phyloP scores from a whole-genome alignment of 345 rosid species.

The Leavenworthia alabamica region DNA sequence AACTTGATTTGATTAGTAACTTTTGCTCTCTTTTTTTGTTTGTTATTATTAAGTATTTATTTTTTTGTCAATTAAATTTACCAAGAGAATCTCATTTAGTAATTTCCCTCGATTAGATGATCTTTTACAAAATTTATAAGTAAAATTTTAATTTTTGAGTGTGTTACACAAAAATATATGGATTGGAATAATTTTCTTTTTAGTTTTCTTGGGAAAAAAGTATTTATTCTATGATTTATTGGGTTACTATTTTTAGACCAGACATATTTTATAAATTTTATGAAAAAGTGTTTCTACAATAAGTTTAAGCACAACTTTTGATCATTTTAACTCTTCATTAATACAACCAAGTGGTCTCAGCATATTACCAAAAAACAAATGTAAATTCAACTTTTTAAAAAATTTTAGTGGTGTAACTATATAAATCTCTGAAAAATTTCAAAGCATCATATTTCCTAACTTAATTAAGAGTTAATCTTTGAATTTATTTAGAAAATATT shows the following conservation, averaged over 20 bases:
- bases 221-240: slow-evolving; percentile 6
- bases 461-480: slow-evolving; percentile 4
- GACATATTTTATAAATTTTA: slow-evolving; percentile 27
- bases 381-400: neutral
- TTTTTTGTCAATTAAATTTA: neutral
- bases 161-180: neutral
- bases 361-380: slow-evolving; percentile 7
- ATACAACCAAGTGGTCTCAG: slow-evolving; percentile 29
- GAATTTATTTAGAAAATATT: neutral
- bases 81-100: neutral
- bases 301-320: slow-evolving; percentile 15
- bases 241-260: slow-evolving; percentile 24
- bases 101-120: neutral
- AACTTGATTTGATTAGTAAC: neutral
- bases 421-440: neutral
- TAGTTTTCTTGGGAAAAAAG: neutral
- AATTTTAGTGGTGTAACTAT: neutral
- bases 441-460: neutral
- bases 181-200: neutral
- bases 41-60: neutral
- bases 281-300: slow-evolving; percentile 28
- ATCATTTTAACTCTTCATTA: slow-evolving; percentile 26
- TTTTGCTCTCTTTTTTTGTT: neutral
- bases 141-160: neutral
- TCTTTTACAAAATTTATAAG: neutral